phyloP scores from a whole-genome alignment of 768 basidiomycete genomes.

The Boletus sp. region DNA sequence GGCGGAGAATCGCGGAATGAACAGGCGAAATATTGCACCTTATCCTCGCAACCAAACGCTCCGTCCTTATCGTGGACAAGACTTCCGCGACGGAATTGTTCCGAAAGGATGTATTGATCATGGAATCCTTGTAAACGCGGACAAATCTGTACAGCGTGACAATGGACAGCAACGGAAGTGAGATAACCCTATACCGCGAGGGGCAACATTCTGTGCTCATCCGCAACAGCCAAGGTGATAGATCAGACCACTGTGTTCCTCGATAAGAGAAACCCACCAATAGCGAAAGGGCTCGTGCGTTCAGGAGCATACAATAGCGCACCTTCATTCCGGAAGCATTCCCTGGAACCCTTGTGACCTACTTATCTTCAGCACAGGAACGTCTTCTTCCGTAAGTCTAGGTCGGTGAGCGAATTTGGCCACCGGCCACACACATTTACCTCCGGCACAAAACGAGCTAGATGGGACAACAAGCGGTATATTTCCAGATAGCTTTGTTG shows the following conservation, averaged over 20 bases:
- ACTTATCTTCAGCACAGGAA: slow-evolving; percentile 6
- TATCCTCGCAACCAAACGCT: slow-evolving; percentile 22
- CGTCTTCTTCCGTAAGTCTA: neutral
- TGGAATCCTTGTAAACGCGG: neutral
- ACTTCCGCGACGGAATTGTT: slow-evolving; percentile 1
- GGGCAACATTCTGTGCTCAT: slow-evolving; percentile 1
- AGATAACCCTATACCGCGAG: slow-evolving; percentile 1
- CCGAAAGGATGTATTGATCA: neutral
- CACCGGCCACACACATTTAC: slow-evolving; percentile 9
- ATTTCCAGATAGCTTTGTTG: neutral
- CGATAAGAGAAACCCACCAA: slow-evolving; percentile 20
- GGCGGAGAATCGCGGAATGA: slow-evolving; percentile 13
- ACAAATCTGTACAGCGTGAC: neutral
- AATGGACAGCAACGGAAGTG: neutral
- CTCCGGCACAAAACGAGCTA: neutral
- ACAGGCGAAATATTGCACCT: slow-evolving; percentile 3
- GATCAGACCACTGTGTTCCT: slow-evolving; percentile 3
- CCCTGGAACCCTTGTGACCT: slow-evolving; percentile 7
- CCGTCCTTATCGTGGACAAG: slow-evolving; percentile 22
- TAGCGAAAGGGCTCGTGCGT: slow-evolving; percentile 21
- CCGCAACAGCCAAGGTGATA: neutral
- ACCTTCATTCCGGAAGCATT: slow-evolving; percentile 17
- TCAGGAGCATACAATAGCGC: slow-evolving; percentile 6
- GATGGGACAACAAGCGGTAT: neutral
- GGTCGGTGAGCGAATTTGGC: slow-evolving; percentile 20